Conservation (phyloP, 257 asterid species). For the Ilex asprella region DNA sequence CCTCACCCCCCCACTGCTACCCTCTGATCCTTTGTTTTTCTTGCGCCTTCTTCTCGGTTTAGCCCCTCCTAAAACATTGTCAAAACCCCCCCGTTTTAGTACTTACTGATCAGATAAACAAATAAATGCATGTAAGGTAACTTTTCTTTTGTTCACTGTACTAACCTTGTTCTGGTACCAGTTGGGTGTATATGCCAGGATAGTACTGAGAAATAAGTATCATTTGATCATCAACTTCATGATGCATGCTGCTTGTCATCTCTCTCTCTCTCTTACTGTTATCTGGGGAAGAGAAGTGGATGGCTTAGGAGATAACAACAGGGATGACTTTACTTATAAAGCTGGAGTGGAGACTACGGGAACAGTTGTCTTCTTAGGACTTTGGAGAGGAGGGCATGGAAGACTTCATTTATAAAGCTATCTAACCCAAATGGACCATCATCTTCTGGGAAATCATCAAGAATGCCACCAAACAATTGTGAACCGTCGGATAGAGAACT, state of each 20-base stretch:
- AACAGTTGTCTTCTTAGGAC: background rate
- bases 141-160: background rate
- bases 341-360: background rate
- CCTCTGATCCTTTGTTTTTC: conserved; percentile 21
- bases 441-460: background rate
- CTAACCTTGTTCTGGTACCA: background rate
- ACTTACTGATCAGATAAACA: background rate
- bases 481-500: background rate
- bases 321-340: background rate
- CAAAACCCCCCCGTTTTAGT: background rate
- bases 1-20: conserved; percentile 1
- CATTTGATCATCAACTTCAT: background rate
- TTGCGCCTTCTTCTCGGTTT: conserved; percentile 26
- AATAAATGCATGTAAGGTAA: background rate
- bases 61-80: conserved; percentile 14
- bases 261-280: background rate
- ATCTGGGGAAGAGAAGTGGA: background rate
- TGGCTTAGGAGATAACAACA: background rate
- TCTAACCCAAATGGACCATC: background rate
- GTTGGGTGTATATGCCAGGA: background rate
- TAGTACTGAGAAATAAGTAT: background rate
- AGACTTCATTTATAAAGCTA: background rate
- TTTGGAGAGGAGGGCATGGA: background rate
- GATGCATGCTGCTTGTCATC: background rate
- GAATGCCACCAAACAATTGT: background rate